These are phyloP conservation scores for Larix kaempferi DNA, from an alignment of 75 land plant species.

Conservation along the genomic window DNA sequence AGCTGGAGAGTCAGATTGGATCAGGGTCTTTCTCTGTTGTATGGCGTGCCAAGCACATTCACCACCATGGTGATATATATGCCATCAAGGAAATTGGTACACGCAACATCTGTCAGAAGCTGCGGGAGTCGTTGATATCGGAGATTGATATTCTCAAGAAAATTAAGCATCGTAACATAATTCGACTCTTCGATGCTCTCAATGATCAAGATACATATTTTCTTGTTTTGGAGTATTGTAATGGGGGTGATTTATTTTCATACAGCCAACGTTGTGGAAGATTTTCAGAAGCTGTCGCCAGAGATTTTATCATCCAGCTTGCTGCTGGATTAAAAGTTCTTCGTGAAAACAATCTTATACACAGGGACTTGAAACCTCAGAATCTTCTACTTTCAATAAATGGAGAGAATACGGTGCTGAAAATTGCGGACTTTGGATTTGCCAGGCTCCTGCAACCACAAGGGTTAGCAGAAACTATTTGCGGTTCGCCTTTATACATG, in stretches of 20 bases:
- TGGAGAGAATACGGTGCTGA: slow-evolving; percentile 34
- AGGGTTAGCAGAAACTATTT: slow-evolving; percentile 65
- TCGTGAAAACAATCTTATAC: slow-evolving; percentile 32
- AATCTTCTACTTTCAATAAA: slow-evolving; percentile 38
- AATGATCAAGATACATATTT: slow-evolving; percentile 33
- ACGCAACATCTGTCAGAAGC: slow-evolving; percentile 61
- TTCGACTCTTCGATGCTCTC: slow-evolving; percentile 74
- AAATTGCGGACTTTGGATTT: slow-evolving; percentile 51
- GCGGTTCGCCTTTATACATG: slow-evolving; percentile 73
- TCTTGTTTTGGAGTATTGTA: no score
- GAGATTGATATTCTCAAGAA: slow-evolving; percentile 76
- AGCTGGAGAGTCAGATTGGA: slow-evolving; percentile 75
- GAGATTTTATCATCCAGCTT: no score
- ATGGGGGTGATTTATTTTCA: no score
- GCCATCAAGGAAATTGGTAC: slow-evolving; percentile 90
- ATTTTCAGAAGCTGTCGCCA: no score
- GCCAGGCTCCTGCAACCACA: slow-evolving; percentile 62
- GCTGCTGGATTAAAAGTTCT: slow-evolving; percentile 35
- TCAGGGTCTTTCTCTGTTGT: slow-evolving; percentile 90
- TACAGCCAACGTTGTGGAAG: no score
- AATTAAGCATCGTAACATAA: slow-evolving; percentile 86
- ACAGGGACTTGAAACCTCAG: slow-evolving; percentile 51
- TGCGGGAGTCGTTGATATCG: slow-evolving; percentile 72
- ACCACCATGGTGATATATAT: slow-evolving; percentile 57
- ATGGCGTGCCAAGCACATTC: slow-evolving; percentile 76